Evolutionary conservation across 495 filamentous ascomycete species (phyloP).

Genomic region (Evernia prunastri): DNA sequence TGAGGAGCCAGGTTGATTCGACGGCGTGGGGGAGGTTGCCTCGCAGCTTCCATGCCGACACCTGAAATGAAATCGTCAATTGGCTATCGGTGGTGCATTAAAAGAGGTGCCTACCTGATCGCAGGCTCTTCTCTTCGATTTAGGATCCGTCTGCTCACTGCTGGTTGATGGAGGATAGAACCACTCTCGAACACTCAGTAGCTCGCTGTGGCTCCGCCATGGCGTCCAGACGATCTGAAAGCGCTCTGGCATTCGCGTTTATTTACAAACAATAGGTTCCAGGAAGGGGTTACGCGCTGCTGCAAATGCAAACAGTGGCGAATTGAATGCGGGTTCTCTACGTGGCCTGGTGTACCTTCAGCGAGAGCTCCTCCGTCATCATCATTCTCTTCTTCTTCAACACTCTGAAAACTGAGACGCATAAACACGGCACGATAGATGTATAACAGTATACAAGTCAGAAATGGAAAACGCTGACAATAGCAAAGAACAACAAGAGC

Average conservation of each 20-base stretch:
- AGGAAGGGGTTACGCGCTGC: neutral
- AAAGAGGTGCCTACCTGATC: slow-evolving; percentile 35
- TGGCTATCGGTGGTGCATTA: neutral
- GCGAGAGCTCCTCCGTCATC: neutral
- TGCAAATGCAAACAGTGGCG: neutral
- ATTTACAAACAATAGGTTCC: neutral
- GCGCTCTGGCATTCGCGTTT: slow-evolving; percentile 10
- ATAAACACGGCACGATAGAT: neutral
- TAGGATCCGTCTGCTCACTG: slow-evolving; percentile 27
- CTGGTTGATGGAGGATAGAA: slow-evolving; percentile 52
- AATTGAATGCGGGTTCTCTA: neutral
- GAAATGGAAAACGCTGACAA: too few species aligned
- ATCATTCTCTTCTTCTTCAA: neutral
- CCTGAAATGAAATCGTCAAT: slow-evolving; percentile 29
- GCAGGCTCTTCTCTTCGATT: slow-evolving; percentile 42
- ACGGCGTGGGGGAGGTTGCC: slow-evolving; percentile 75
- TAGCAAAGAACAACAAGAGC: too few species aligned
- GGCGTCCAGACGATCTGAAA: slow-evolving; percentile 67
- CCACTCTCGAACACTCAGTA: slow-evolving; percentile 58
- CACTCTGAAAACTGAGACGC: neutral
- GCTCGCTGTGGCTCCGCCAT: slow-evolving; percentile 61
- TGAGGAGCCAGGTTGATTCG: slow-evolving; percentile 72
- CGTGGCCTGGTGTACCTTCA: neutral
- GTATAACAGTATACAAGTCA: too few species aligned
- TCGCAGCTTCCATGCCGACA: slow-evolving; percentile 54